A percentile compares a stretch with the other conserved stretches of the same genome.
These are phyloP conservation scores for Solanum okadae DNA, from an alignment of 257 asterid species.

Conservation along the genomic window DNA sequence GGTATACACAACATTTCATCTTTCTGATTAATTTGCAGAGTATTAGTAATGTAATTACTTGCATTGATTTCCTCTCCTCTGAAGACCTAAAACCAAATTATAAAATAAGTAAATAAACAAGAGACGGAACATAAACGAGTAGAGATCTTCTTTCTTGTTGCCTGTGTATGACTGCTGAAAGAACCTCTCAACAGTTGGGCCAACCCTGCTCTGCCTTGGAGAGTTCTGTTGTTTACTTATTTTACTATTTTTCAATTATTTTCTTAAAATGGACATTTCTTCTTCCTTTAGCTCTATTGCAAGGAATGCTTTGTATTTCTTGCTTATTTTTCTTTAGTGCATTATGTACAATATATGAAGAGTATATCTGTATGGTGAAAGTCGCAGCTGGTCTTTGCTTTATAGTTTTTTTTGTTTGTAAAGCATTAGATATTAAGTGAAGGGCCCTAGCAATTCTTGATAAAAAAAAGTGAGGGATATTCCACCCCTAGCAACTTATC, in stretches of 20 bases:
- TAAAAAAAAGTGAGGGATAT: background rate
- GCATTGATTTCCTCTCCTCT: background rate
- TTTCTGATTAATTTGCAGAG: background rate
- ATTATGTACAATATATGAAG: background rate
- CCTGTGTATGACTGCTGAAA: background rate
- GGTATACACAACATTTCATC: slow-evolving; percentile 26
- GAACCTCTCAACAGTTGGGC: background rate
- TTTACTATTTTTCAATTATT: background rate
- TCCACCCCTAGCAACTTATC: background rate
- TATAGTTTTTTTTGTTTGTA: background rate
- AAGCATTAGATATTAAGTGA: background rate
- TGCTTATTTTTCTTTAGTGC: background rate
- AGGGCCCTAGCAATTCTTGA: background rate
- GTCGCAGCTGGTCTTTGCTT: background rate
- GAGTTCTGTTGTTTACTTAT: background rate
- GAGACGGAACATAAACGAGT: background rate
- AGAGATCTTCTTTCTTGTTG: background rate
- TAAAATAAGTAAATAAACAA: background rate
- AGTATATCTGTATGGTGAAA: background rate
- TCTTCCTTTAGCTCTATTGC: background rate
- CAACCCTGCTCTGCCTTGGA: background rate
- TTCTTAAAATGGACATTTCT: background rate
- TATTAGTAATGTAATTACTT: background rate
- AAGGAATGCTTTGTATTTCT: background rate
- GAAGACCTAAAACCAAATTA: background rate